Base-by-base conservation (phyloP, 2,329 filamentous ascomycete species). In the Aspergillus pseudotamarii region DNA sequence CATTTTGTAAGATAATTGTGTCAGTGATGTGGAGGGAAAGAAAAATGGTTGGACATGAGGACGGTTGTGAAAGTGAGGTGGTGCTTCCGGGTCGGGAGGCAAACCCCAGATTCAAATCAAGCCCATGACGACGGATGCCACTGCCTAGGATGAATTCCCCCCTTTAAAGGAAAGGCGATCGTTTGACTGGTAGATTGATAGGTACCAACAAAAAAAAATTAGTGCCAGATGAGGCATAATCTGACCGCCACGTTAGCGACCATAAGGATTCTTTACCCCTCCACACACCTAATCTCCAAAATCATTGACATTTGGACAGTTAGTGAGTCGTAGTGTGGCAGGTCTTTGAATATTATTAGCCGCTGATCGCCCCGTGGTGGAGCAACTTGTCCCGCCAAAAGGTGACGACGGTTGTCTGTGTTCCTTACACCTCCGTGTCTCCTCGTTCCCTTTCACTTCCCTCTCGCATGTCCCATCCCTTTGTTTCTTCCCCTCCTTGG, bases 361-460 rank as follows among this genome's bases (percentile, higher is more conserved):
- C 68, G 73, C 72, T 65, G 73, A 76, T 76, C 74, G 72, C 68
- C 62, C 71, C 70, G 70, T 74, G 66, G 68, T 70, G 72, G 73
- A 74, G 72, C 71, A 65, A 60, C 58, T 66, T 71, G 72, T 75
- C 73, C 73, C 73, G 71, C 73, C 71, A 66, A 68, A 58, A 45
- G 43, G 68, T 73, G 71, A 72, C 71, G 68, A 71, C 71, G 70
- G 69, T 67, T 67, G 45, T 30, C 28, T 48, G 30, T 34, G 34
- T 53, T 59, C 58, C 58, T 54, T 45, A 53, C 46, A 28, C 46
- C 57, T 58, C 48, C 51, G 51, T 55, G 51, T 55, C 51, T 58
- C 32, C 55, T 58, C 54, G 57, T 62, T 58, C 56, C 58, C 58
- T 54, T 70, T 43, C 56, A 60, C 59, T 63, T 41, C 55, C 54